Evolutionary conservation across 352 stramenopile species (phyloP), one percentile per base, ranked within the genome.

Genomic region (Phytophthora colocasiae): DNA sequence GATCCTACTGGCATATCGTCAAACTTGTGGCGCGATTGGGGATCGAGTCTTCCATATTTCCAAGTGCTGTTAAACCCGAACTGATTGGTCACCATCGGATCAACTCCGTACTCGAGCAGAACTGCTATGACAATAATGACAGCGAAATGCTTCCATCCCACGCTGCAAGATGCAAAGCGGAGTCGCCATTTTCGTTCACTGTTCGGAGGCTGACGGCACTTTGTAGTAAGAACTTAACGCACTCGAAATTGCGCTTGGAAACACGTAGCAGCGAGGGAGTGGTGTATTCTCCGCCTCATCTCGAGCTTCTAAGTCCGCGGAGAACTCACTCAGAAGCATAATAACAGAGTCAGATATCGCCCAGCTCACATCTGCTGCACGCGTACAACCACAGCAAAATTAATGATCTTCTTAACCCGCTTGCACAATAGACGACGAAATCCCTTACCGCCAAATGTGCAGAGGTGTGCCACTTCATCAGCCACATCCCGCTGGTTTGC

Each of bases 191-290:
- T 1, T 65, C 47, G 27, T 92, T 91, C 36, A 69, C 59, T 9
- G 66, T 69, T 2, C 41, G 26, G 11, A 91, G 69, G 38, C 81
- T 90, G 15, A 75, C 81, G 15, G 87, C 87, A 29, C 83, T 93
- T 58, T 93, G 80, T 0, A 95, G 58, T 7, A 95, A 62, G 24
- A 93, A 95, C 54, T 85, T 83, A 29, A 74, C 78, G 41, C 81
- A 92, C 2, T 83, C 71, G 26, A 74, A 90, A 55, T 93, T 86
- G n/a, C 81, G n/a, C 81, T 56, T 91, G 85, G 6, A 76, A 76
- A 29, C 84, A 90, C 7, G 83, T n/a, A n/a, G n/a, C 81, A 31
- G 83, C 71, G 1, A 92, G 72, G n/a, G 5, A 93, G 63, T n/a
- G 83, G 78, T 0, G 87, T 90, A 48, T 92, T 91, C 17, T 63